A percentile compares a stretch with the other conserved stretches of the same genome.
phyloP scores from a whole-genome alignment of 257 asterid species.

The Solanum neorickii region DNA sequence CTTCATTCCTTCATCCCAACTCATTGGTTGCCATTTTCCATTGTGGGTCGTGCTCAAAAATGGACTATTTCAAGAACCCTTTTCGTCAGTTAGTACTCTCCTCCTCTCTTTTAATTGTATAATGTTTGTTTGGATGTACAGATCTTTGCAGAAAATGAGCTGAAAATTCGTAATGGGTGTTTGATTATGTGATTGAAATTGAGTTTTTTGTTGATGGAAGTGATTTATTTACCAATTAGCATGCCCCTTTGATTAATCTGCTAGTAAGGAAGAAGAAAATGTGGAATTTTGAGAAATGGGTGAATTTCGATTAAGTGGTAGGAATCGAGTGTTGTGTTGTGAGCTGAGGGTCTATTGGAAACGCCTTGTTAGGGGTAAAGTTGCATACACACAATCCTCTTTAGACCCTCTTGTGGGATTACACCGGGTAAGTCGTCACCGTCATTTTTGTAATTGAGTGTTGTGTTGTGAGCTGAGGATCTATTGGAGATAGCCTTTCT shows the following conservation, averaged over 20 bases:
- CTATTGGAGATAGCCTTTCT: neutral
- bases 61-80: constrained; percentile 97
- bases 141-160: neutral
- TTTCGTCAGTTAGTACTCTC: constrained; percentile 62
- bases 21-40: constrained; percentile 92
- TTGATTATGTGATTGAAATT: neutral
- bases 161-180: neutral
- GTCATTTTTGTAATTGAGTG: neutral
- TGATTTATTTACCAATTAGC: neutral
- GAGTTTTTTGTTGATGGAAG: neutral
- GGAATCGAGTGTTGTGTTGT: neutral
- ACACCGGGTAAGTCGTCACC: neutral
- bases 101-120: neutral
- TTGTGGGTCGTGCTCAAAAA: constrained; percentile 97
- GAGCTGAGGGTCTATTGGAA: neutral
- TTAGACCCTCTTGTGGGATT: neutral
- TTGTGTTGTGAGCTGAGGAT: neutral
- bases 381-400: neutral
- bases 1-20: constrained; percentile 93
- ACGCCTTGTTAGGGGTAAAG: neutral
- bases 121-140: neutral
- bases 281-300: neutral
- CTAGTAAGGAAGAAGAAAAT: neutral
- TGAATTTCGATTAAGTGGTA: neutral
- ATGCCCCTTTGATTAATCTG: neutral